Percentiles rank a stretch among this genome's conserved stretches.
These are phyloP conservation scores for Dalbergia cochinchinensis DNA, from an alignment of 306 rosid species.

Conservation along the genomic window DNA sequence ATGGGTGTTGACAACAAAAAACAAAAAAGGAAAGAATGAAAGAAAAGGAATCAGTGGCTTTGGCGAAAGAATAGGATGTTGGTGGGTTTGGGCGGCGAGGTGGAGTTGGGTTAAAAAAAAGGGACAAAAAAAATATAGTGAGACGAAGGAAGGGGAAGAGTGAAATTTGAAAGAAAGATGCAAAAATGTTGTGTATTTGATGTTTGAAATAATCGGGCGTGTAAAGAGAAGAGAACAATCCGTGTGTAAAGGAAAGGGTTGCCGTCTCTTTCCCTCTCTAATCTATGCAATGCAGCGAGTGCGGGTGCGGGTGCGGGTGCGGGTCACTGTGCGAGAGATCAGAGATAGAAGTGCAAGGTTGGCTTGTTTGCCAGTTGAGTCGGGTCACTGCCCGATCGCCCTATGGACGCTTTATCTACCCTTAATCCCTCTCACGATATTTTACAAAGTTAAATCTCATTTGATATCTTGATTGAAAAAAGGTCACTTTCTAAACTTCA, in stretches of 20 bases:
- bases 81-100: not conserved
- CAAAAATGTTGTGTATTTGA: not conserved
- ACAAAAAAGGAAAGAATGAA: not conserved
- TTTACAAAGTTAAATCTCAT: too few relatives aligned
- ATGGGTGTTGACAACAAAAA: not conserved
- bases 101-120: conserved; percentile 16
- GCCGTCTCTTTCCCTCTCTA: conserved; percentile 1
- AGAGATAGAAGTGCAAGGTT: conserved; percentile 37
- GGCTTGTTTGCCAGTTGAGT: conserved; percentile 45
- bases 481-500: too few relatives aligned
- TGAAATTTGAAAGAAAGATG: not conserved
- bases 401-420: not conserved
- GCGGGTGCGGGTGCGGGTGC: not conserved
- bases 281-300: not conserved
- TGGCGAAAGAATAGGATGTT: not conserved
- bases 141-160: not conserved
- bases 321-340: not conserved
- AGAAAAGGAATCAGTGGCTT: not conserved
- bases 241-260: not conserved
- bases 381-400: conserved; percentile 45
- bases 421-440: not conserved
- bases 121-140: not conserved
- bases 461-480: too few relatives aligned
- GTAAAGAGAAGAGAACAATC: not conserved
- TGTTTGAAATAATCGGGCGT: not conserved